A percentile compares a stretch with the other conserved stretches of the same genome.
These are phyloP conservation scores for Micractinium conductrix DNA, from an alignment of 139 green algal species.

Conservation along the genomic window DNA sequence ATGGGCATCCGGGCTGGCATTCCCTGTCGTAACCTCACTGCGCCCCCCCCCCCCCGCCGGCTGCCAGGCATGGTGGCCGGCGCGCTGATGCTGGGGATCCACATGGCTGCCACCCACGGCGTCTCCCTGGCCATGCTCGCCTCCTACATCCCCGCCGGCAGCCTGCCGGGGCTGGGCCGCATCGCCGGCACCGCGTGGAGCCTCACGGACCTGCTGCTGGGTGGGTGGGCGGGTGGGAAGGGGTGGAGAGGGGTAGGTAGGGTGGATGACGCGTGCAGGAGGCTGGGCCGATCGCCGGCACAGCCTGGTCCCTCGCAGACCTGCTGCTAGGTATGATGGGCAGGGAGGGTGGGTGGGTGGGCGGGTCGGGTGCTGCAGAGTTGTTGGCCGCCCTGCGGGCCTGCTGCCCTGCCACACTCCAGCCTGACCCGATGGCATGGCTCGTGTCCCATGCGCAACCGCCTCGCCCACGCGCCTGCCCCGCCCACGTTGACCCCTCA, in stretches of 20 bases:
- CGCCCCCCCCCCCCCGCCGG: neutral
- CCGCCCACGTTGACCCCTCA: too few species aligned
- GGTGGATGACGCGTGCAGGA: neutral
- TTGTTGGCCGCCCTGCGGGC: too few species aligned
- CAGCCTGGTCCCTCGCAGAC: constrained; percentile 83
- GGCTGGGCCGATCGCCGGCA: constrained; percentile 70
- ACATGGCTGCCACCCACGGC: constrained; percentile 89
- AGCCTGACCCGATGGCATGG: too few species aligned
- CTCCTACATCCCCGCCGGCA: constrained; percentile 68
- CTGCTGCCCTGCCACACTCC: too few species aligned
- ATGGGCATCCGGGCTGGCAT: too few species aligned
- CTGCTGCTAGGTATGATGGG: constrained; percentile 72
- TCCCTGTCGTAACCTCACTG: neutral
- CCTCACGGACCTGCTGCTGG: constrained; percentile 77
- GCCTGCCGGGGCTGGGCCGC: constrained; percentile 70
- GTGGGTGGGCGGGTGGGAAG: neutral
- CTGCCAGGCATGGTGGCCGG: constrained; percentile 79
- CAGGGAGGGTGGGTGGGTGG: too few species aligned
- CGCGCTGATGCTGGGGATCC: constrained; percentile 67
- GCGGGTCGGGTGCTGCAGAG: too few species aligned
- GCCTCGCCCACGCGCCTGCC: neutral
- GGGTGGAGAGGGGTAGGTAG: neutral
- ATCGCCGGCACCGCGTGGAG: constrained; percentile 81
- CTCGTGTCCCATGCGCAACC: neutral
- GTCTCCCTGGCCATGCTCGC: constrained; percentile 78